A percentile compares a stretch with the other conserved stretches of the same genome.
phyloP scores from a whole-genome alignment of 345 rosid genomes.

The Citrus inodora region DNA sequence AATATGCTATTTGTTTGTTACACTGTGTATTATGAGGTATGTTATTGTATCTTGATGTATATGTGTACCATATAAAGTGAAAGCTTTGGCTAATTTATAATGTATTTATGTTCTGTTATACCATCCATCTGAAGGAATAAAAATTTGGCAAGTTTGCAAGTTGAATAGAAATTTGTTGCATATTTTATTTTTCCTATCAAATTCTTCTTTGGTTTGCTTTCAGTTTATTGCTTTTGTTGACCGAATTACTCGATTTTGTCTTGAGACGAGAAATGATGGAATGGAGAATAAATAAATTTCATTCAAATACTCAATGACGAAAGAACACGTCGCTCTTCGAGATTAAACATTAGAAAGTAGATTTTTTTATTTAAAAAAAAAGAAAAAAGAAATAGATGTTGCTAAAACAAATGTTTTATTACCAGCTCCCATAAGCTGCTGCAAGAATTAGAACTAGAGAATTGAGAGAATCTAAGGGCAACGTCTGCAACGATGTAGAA shows the following conservation, averaged over 20 bases:
- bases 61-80: neutral
- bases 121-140: neutral
- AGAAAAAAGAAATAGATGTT: neutral
- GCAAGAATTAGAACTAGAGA: neutral
- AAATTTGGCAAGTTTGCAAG: neutral
- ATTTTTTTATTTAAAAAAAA: no score
- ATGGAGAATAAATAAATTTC: neutral
- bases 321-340: neutral
- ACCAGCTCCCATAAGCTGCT: neutral
- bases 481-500: constrained; percentile 11
- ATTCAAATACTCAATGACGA: neutral
- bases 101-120: neutral
- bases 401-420: neutral
- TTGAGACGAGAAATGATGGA: neutral
- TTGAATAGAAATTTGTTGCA: neutral
- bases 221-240: neutral
- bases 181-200: neutral
- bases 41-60: neutral
- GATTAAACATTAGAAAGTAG: neutral
- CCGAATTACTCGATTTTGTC: neutral
- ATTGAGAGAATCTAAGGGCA: constrained; percentile 12
- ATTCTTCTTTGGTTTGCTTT: neutral
- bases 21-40: constrained; percentile 16
- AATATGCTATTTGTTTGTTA: neutral
- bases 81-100: neutral